Conservation (phyloP, 192 early-diverging fungal species). For the Lobosporangium transversale region DNA sequence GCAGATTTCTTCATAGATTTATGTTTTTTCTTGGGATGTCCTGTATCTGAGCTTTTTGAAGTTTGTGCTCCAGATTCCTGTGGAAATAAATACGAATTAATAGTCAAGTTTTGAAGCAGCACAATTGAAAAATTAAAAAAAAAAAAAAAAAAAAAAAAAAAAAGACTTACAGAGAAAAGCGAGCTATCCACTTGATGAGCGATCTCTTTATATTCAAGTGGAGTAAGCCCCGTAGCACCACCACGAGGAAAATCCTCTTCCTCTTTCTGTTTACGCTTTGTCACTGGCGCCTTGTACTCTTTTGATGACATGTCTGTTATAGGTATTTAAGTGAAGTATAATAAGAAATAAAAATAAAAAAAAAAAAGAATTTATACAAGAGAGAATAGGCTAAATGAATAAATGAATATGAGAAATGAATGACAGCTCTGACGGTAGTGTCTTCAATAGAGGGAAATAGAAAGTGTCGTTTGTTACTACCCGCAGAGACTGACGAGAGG, state of each 20-base stretch:
- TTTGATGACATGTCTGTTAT: slow-evolving; percentile 32
- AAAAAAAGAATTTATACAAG: not conserved
- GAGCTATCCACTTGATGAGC: slow-evolving; percentile 79
- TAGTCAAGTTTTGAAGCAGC: not conserved
- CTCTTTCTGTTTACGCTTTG: slow-evolving; percentile 52
- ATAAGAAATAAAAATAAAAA: slow-evolving; percentile 3
- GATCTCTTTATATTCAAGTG: slow-evolving; percentile 85
- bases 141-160: no score
- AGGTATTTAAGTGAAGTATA: not conserved
- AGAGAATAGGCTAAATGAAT: not conserved
- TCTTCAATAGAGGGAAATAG: slow-evolving; percentile 8
- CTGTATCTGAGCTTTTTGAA: slow-evolving; percentile 52
- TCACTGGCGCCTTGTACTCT: slow-evolving; percentile 52
- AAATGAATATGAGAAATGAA: slow-evolving; percentile 8
- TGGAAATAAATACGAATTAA: not conserved
- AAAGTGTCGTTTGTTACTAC: no score
- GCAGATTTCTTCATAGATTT: slow-evolving; percentile 57
- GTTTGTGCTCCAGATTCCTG: slow-evolving; percentile 35
- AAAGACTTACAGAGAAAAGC: slow-evolving; percentile 61
- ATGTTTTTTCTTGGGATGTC: slow-evolving; percentile 69
- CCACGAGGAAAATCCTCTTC: slow-evolving; percentile 88
- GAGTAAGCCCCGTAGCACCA: slow-evolving; percentile 80
- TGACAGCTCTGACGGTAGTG: slow-evolving; percentile 11
- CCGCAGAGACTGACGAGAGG: slow-evolving; percentile 27
- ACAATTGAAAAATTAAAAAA: not conserved